These are phyloP conservation scores for Epichloe glyceriae DNA, from an alignment of 2,329 filamentous ascomycete species.

Conservation along the genomic window DNA sequence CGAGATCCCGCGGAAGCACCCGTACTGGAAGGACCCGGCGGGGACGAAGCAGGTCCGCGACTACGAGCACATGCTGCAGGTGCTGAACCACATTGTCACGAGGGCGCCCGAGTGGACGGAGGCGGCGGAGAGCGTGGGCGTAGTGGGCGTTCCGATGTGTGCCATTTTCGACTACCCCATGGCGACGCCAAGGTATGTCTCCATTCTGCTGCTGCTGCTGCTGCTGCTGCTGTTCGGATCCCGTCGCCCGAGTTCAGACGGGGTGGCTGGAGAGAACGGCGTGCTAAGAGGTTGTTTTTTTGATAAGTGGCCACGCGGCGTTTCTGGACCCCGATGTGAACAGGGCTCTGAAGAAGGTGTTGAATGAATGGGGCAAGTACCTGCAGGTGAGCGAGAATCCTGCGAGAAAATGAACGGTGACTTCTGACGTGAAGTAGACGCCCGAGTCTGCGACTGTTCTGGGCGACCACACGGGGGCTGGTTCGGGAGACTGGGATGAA, in stretches of 20 bases:
- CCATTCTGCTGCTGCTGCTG: too few species aligned
- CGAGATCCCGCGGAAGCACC: slow-evolving; percentile 47
- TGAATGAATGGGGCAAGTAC: slow-evolving; percentile 45
- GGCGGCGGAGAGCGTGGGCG: slow-evolving; percentile 34
- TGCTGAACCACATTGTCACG: slow-evolving; percentile 48
- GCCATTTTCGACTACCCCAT: slow-evolving; percentile 44
- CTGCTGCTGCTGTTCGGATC: too few species aligned
- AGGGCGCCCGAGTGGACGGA: slow-evolving; percentile 40
- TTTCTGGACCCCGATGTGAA: slow-evolving; percentile 44
- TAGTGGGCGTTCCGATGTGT: slow-evolving; percentile 41
- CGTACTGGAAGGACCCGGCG: slow-evolving; percentile 48
- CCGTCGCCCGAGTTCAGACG: too few species aligned
- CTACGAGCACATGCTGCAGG: slow-evolving; percentile 51
- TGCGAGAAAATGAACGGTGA: not conserved
- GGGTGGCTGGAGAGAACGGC: not conserved
- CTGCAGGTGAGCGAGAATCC: slow-evolving; percentile 23
- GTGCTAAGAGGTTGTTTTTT: not conserved
- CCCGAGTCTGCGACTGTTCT: slow-evolving; percentile 41
- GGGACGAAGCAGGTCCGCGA: slow-evolving; percentile 50
- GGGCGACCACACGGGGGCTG: slow-evolving; percentile 32
- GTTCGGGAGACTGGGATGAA: slow-evolving; percentile 37
- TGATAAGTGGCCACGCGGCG: slow-evolving; percentile 33
- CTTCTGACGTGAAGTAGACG: slow-evolving; percentile 17
- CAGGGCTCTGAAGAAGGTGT: slow-evolving; percentile 36
- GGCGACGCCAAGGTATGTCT: slow-evolving; percentile 33